Percentiles rank a stretch among this genome's conserved stretches.
Conservation (phyloP, 768 basidiomycete genomes). For the Sutorius australiensis region DNA sequence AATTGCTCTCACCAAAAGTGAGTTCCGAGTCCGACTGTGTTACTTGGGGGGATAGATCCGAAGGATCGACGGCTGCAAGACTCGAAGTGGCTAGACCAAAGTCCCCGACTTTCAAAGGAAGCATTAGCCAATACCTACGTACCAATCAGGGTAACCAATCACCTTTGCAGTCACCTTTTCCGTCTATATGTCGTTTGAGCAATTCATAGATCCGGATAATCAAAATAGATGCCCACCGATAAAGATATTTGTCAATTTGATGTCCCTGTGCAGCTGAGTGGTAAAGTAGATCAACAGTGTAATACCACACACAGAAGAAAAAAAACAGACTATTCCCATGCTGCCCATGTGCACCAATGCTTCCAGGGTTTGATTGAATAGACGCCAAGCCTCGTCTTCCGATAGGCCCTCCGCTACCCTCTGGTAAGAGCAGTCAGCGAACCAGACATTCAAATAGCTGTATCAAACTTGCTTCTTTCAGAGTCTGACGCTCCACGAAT, state of each 20-base stretch:
- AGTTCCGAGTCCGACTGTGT: constrained; percentile 57
- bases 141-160: neutral
- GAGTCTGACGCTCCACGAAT: constrained; percentile 86
- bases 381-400: constrained; percentile 84
- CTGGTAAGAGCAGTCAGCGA: constrained; percentile 30
- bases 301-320: neutral
- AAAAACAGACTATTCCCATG: constrained; percentile 69
- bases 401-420: constrained; percentile 75
- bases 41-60: constrained; percentile 51
- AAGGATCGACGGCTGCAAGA: constrained; percentile 73
- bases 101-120: constrained; percentile 63
- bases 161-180: constrained; percentile 82
- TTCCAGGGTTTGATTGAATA: constrained; percentile 87
- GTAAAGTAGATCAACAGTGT: constrained; percentile 22
- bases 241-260: constrained; percentile 93
- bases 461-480: constrained; percentile 60
- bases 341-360: constrained; percentile 88
- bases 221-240: constrained; percentile 55
- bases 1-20: constrained; percentile 55
- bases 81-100: constrained; percentile 89
- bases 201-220: neutral
- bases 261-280: constrained; percentile 75
- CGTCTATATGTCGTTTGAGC: constrained; percentile 45
- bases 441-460: neutral
- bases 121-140: neutral